A percentile compares a stretch with the other conserved stretches of the same genome.
These are phyloP conservation scores for Bauhinia variegata DNA, from an alignment of 306 rosid species.

Conservation along the genomic window DNA sequence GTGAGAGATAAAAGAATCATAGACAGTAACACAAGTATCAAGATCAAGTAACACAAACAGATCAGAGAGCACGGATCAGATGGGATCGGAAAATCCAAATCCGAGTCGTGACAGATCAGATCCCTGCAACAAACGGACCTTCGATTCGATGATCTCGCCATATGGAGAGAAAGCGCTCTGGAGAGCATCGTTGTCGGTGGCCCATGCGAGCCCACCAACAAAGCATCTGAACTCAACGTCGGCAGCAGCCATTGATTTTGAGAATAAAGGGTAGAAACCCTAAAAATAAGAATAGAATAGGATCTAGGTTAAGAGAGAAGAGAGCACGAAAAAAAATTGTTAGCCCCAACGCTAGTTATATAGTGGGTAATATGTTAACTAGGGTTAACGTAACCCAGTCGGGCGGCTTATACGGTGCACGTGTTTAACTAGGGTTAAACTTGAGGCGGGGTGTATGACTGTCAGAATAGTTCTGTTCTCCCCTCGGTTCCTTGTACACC, in stretches of 20 bases:
- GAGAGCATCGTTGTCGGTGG: constrained; percentile 70
- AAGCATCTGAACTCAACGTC: constrained; percentile 80
- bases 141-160: constrained; percentile 81
- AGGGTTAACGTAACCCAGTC: constrained; percentile 38
- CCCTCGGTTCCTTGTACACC: too few relatives aligned
- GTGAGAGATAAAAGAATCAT: constrained; percentile 56
- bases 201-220: constrained; percentile 98
- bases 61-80: constrained; percentile 63
- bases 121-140: constrained; percentile 93
- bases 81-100: constrained; percentile 47
- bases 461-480: too few relatives aligned
- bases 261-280: neutral
- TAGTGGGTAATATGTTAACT: constrained; percentile 45
- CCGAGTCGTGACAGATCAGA: constrained; percentile 74
- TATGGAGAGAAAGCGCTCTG: constrained; percentile 61
- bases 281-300: neutral
- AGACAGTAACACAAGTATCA: constrained; percentile 61
- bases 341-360: constrained; percentile 26
- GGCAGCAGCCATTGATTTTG: constrained; percentile 55
- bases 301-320: neutral
- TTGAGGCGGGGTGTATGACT: neutral
- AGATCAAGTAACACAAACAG: constrained; percentile 79
- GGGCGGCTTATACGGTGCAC: neutral
- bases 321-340: neutral
- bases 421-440: constrained; percentile 51